A percentile compares a stretch with the other conserved stretches of the same genome.
Conservation (phyloP, 352 stramenopile species). For the Pythium volutum region DNA sequence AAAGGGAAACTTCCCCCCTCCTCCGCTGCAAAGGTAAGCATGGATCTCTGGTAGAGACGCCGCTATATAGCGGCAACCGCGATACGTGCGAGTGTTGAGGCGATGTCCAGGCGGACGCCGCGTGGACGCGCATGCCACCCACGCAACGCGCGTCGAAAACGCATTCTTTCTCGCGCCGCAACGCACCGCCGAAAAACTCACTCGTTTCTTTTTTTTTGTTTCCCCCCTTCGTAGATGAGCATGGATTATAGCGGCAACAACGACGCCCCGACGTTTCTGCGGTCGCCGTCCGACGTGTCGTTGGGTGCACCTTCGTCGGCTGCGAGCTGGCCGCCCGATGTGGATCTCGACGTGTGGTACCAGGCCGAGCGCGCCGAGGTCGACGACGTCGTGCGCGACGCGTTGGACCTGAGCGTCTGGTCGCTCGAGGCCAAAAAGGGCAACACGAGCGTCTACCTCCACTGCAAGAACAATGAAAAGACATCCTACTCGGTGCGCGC, state of each 20-base stretch:
- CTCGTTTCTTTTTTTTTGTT: neutral
- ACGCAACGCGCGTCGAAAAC: neutral
- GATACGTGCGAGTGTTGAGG: neutral
- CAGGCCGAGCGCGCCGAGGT: constrained; percentile 60
- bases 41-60: neutral
- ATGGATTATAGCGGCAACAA: constrained; percentile 17
- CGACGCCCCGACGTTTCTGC: constrained; percentile 10
- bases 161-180: neutral
- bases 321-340: constrained; percentile 58
- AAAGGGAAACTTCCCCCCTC: constrained; percentile 3
- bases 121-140: neutral
- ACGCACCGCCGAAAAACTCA: neutral
- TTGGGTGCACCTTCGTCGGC: constrained; percentile 6
- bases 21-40: constrained; percentile 8
- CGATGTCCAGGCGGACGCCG: neutral
- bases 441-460: constrained; percentile 62
- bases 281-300: constrained; percentile 16
- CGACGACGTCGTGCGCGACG: constrained; percentile 64
- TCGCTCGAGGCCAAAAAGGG: constrained; percentile 66
- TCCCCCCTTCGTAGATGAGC: constrained; percentile 18
- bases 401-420: constrained; percentile 73
- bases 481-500: constrained; percentile 69
- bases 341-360: constrained; percentile 80
- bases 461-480: constrained; percentile 84
- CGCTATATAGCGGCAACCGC: neutral